Evolutionary conservation across 2,329 filamentous ascomycete genomes (phyloP), one percentile per base, ranked within the genome.

Genomic region (Aspergillus sp.): DNA sequence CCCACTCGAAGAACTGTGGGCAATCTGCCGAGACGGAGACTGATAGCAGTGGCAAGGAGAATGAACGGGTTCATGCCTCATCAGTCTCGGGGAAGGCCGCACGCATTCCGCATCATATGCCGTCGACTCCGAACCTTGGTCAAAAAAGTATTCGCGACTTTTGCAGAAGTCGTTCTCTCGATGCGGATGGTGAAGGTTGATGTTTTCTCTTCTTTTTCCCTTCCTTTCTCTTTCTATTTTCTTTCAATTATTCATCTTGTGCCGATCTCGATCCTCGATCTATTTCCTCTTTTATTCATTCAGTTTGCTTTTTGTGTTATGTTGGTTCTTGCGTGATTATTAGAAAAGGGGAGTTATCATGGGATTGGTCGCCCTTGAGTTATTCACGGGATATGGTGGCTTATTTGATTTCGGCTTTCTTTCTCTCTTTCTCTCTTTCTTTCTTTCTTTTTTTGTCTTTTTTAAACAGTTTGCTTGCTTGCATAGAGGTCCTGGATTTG

Each of bases 21-120:
- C 8, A 42, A 3, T 7, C 10, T n/a, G 40, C 9, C 9, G 67
- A 68, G 44, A 64, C 62, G 0, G 65, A 67, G 42, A 65, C 62
- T 0, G 66, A 70, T 29, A 69, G 65, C 47, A 69, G 65, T 38
- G 64, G 63, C 2, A 69, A 62, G 48, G 65, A 68, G 55, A 68
- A 52, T 49, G 60, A 55, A 52, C 57, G 43, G 40, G 55, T 50
- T 46, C 45, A 48, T 41, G 50, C 51, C 53, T 57, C 54, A 29
- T 56, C 59, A 9, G 43, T 57, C 4, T 52, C 55, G 3, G 36
- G 36, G 36, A 61, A 58, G n/a, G 54, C 58, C 1, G 46, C 53
- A 29, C 59, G 54, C 41, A 43, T 59, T 42, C 58, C 63, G 10
- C 60, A 59, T 30, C 64, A 62, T 29, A 53, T 63, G 42, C 66